Percentiles rank a stretch among this genome's conserved stretches.
Conservation (phyloP, 108 stramenopile species). For the Nitzschia palea region DNA sequence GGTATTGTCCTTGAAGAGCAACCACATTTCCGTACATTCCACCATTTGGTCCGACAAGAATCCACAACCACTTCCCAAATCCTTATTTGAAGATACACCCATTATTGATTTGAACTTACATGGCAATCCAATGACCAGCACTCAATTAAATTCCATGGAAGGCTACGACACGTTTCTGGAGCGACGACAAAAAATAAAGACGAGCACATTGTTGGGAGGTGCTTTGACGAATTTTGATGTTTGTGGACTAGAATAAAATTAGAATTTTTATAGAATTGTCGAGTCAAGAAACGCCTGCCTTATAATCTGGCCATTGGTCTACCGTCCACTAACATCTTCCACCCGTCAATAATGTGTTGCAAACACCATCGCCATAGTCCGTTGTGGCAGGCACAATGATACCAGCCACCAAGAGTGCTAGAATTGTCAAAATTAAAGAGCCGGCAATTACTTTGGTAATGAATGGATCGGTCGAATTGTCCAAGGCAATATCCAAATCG, state of each 20-base stretch:
- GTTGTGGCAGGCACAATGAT: slow-evolving; percentile 69
- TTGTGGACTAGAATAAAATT: slow-evolving; percentile 75
- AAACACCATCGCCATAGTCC: slow-evolving; percentile 82
- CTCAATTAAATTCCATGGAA: slow-evolving; percentile 76
- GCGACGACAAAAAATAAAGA: slow-evolving; percentile 80
- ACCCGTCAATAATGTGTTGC: slow-evolving; percentile 71
- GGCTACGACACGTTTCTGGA: slow-evolving; percentile 75
- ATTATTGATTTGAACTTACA: slow-evolving; percentile 85
- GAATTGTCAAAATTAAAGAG: slow-evolving; percentile 69
- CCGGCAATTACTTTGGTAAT: slow-evolving; percentile 91
- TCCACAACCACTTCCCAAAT: slow-evolving; percentile 79
- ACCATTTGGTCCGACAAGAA: slow-evolving; percentile 52
- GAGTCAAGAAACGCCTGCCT: too few species aligned
- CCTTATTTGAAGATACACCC: slow-evolving; percentile 63
- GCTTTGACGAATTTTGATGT: slow-evolving; percentile 63
- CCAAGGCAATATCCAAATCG: slow-evolving; percentile 74
- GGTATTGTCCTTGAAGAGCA: slow-evolving; percentile 63
- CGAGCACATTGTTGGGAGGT: slow-evolving; percentile 66
- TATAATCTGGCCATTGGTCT: neutral
- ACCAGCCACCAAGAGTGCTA: slow-evolving; percentile 72
- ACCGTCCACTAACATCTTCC: slow-evolving; percentile 60
- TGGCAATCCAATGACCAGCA: slow-evolving; percentile 77
- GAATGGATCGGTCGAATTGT: slow-evolving; percentile 72
- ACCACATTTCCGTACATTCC: slow-evolving; percentile 49
- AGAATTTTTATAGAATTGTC: too few species aligned